Percentiles rank a stretch among this genome's conserved stretches.
These are phyloP conservation scores for Pittosporum tobira DNA, from an alignment of 129 eudicot genomes.

Conservation along the genomic window DNA sequence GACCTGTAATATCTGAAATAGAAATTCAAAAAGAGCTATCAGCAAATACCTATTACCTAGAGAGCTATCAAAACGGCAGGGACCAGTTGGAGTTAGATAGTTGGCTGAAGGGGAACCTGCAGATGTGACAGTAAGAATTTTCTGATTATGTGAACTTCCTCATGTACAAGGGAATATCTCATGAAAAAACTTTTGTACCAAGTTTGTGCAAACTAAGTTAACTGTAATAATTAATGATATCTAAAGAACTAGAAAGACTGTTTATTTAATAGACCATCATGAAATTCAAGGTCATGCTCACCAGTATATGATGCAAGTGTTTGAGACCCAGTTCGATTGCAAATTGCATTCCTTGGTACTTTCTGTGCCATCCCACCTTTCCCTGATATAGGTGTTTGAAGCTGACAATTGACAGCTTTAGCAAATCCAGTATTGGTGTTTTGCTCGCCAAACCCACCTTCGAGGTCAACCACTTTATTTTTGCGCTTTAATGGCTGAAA, in stretches of 20 bases:
- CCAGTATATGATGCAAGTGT: slow-evolving; percentile 56
- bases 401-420: slow-evolving; percentile 34
- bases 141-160: no score
- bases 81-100: slow-evolving; percentile 81
- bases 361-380: slow-evolving; percentile 50
- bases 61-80: slow-evolving; percentile 99
- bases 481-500: slow-evolving; percentile 65
- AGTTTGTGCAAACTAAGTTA: not conserved
- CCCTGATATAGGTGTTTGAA: slow-evolving; percentile 58
- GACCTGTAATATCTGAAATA: not conserved
- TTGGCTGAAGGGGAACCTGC: slow-evolving; percentile 88
- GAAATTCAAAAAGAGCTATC: no score
- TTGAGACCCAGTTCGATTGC: slow-evolving; percentile 52
- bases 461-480: slow-evolving; percentile 40
- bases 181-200: slow-evolving; percentile 1
- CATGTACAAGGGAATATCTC: not conserved
- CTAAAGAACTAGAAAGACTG: not conserved
- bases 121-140: no score
- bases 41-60: slow-evolving; percentile 47
- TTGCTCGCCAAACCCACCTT: slow-evolving; percentile 36
- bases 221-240: not conserved
- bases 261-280: not conserved
- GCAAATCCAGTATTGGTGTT: slow-evolving; percentile 43
- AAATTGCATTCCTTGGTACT: slow-evolving; percentile 52
- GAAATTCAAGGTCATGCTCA: slow-evolving; percentile 22